phyloP scores from a whole-genome alignment of 2,329 filamentous ascomycete genomes.

The Ophiosphaerella korrae region DNA sequence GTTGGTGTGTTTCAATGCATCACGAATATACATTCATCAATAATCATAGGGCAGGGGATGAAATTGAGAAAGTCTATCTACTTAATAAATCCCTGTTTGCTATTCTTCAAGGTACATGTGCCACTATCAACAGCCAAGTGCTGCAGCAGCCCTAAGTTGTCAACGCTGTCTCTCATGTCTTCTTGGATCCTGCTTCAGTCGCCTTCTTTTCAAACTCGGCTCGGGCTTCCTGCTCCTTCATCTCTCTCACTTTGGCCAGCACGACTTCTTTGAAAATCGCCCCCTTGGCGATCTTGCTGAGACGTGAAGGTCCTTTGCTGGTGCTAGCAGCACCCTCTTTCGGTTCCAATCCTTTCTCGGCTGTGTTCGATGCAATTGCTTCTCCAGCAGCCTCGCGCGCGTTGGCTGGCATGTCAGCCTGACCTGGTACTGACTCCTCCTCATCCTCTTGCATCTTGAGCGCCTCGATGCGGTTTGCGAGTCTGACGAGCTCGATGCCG shows the following conservation, averaged over 20 bases:
- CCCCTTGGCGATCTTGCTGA: conserved; percentile 65
- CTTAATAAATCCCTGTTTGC: conserved; percentile 19
- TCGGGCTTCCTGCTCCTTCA: conserved; percentile 83
- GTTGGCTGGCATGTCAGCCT: conserved; percentile 66
- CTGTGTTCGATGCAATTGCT: conserved; percentile 43
- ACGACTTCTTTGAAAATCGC: conserved; percentile 95
- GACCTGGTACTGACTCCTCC: conserved; percentile 68
- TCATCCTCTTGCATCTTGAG: conserved; percentile 94
- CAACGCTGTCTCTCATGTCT: conserved; percentile 13
- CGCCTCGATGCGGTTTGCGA: conserved; percentile 91
- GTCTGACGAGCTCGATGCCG: conserved; percentile 94
- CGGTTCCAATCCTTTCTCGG: conserved; percentile 36
- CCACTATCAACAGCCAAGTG: conserved; percentile 6
- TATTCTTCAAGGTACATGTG: conserved; percentile 26
- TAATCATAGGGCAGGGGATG: conserved; percentile 1
- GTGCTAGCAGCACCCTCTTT: conserved; percentile 25
- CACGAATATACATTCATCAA: too few relatives aligned
- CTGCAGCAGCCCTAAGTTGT: conserved; percentile 25
- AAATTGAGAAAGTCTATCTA: conserved; percentile 16
- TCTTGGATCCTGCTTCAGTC: conserved; percentile 36
- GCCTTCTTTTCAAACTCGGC: conserved; percentile 68
- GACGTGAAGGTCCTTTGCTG: conserved; percentile 53
- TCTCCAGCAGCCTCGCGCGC: conserved; percentile 61
- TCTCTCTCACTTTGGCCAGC: conserved; percentile 87
- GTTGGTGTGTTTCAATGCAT: too few relatives aligned